Evolutionary conservation across 1,284 basidiomycete species (phyloP).

Genomic region (Cryptococcus sp.): DNA sequence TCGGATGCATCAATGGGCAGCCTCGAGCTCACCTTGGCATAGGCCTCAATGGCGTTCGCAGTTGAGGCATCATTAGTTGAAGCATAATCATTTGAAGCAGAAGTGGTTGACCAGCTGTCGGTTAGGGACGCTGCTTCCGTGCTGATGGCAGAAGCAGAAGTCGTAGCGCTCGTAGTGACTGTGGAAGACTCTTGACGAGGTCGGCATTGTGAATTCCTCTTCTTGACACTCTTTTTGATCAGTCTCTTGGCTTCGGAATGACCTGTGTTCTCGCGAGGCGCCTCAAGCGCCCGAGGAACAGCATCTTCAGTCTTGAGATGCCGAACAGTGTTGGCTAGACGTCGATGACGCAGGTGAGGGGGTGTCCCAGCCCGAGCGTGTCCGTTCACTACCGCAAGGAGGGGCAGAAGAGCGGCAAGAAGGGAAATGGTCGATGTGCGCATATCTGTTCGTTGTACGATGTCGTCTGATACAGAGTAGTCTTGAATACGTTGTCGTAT

Average conservation of each 20-base stretch:
- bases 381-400: slow-evolving; percentile 23
- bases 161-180: not conserved
- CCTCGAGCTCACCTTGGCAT: too few relatives aligned
- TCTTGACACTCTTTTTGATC: slow-evolving; percentile 33
- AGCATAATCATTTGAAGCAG: slow-evolving; percentile 4
- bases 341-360: slow-evolving; percentile 31
- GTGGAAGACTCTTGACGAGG: slow-evolving; percentile 14
- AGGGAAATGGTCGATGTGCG: slow-evolving; percentile 30
- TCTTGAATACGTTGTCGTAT: too few relatives aligned
- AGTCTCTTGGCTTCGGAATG: slow-evolving; percentile 31
- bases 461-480: not conserved
- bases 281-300: slow-evolving; percentile 14
- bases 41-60: not conserved
- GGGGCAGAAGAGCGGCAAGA: slow-evolving; percentile 35
- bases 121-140: slow-evolving; percentile 1
- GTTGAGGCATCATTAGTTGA: slow-evolving; percentile 8
- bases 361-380: slow-evolving; percentile 22
- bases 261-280: slow-evolving; percentile 21
- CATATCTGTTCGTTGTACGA: slow-evolving; percentile 19
- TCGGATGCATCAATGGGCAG: too few relatives aligned
- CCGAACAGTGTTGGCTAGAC: slow-evolving; percentile 16
- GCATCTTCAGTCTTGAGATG: slow-evolving; percentile 11
- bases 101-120: slow-evolving; percentile 5
- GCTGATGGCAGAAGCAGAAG: slow-evolving; percentile 6
- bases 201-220: slow-evolving; percentile 29